A percentile compares a stretch with the other conserved stretches of the same genome.
These are phyloP conservation scores for Geotrichum bryndzae DNA, from an alignment of 1,139 yeast genomes.

Conservation along the genomic window DNA sequence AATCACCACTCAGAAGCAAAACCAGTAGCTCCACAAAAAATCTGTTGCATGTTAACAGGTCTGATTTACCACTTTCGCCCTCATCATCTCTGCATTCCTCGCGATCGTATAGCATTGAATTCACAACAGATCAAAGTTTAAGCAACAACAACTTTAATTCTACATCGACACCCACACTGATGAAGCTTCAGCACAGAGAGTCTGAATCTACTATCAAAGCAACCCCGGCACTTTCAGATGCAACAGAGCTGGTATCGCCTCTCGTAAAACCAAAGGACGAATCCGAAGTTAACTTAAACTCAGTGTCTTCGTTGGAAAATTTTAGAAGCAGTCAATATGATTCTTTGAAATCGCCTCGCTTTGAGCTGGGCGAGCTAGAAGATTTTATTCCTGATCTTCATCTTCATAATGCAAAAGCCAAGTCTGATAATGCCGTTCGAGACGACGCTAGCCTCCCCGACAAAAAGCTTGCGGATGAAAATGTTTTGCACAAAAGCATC, in stretches of 20 bases:
- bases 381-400: constrained; percentile 7
- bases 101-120: neutral
- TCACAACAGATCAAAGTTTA: neutral
- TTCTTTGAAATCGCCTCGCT: constrained; percentile 5
- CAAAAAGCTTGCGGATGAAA: neutral
- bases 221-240: neutral
- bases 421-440: neutral
- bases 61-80: neutral
- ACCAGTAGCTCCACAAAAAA: neutral
- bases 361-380: constrained; percentile 12
- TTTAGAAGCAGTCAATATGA: neutral
- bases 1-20: neutral
- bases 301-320: neutral
- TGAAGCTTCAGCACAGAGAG: neutral
- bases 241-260: neutral
- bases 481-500: neutral
- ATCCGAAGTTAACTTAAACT: neutral
- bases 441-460: neutral
- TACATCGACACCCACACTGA: neutral
- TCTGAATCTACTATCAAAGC: neutral
- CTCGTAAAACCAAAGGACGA: neutral
- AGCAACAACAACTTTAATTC: neutral
- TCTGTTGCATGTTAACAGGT: neutral
- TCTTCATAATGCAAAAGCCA: neutral
- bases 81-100: neutral